Evolutionary conservation across 2,329 filamentous ascomycete genomes (phyloP).

Genomic region (Didymella sp.): DNA sequence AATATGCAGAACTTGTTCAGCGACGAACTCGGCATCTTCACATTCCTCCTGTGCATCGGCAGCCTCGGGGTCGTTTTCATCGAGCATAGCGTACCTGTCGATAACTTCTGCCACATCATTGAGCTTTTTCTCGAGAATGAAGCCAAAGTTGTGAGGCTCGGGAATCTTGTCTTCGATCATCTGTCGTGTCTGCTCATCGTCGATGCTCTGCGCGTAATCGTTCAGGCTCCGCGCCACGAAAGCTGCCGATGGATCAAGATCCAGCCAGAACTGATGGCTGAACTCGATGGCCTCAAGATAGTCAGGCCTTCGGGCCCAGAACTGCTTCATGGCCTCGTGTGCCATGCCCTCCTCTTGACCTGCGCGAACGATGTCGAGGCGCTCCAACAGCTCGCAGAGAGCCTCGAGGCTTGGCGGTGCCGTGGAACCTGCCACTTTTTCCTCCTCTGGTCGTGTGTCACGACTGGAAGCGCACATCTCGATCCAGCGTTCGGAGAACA

Average conservation of each 20-base stretch:
- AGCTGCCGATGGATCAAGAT: conserved; percentile 80
- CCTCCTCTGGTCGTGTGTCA: conserved; percentile 64
- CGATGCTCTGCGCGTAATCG: conserved; percentile 81
- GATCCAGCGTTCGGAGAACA: conserved; percentile 97
- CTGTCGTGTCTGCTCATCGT: conserved; percentile 74
- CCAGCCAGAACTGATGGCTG: conserved; percentile 79
- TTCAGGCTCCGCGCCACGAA: conserved; percentile 95
- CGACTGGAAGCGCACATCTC: conserved; percentile 83
- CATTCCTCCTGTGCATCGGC: conserved; percentile 79
- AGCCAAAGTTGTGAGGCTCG: conserved; percentile 89
- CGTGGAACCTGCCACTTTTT: conserved; percentile 55
- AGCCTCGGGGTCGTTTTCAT: conserved; percentile 61
- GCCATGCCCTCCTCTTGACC: conserved; percentile 90
- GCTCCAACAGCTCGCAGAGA: conserved; percentile 86
- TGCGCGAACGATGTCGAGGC: conserved; percentile 91
- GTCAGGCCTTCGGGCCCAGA: conserved; percentile 92
- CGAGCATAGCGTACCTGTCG: conserved; percentile 59
- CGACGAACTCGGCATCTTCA: conserved; percentile 91
- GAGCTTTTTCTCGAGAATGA: conserved; percentile 83
- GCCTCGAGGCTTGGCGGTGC: conserved; percentile 71
- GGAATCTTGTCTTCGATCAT: conserved; percentile 92
- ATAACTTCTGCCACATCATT: conserved; percentile 71
- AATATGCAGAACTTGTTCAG: conserved; percentile 93
- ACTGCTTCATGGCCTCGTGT: conserved; percentile 91
- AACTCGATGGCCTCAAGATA: conserved; percentile 77